phyloP scores from a whole-genome alignment of 208 protist species.

The Crithidia expoeki region DNA sequence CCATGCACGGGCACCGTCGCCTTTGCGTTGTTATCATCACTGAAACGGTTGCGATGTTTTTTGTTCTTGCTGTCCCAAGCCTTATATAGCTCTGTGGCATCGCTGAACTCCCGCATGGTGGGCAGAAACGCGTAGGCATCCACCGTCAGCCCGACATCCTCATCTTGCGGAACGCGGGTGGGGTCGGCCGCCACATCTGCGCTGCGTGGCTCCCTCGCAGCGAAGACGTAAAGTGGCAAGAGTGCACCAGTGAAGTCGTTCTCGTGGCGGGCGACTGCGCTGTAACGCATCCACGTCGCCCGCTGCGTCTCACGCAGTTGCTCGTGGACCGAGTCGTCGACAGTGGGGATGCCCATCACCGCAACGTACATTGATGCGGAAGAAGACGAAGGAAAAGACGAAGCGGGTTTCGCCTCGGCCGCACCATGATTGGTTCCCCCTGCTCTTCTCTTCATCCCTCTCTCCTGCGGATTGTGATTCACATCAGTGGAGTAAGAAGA shows the following conservation, averaged over 20 bases:
- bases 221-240: slow-evolving; percentile 14
- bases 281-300: slow-evolving; percentile 9
- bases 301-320: slow-evolving; percentile 1
- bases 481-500: too few relatives aligned
- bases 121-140: not conserved
- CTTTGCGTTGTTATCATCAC: not conserved
- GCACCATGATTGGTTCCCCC: too few relatives aligned
- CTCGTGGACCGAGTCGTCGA: not conserved
- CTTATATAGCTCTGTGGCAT: not conserved
- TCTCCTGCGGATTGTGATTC: too few relatives aligned
- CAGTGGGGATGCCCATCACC: slow-evolving; percentile 5
- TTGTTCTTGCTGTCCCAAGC: not conserved
- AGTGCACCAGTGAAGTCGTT: slow-evolving; percentile 3
- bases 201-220: not conserved
- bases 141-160: too few relatives aligned
- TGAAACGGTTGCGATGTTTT: not conserved
- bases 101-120: not conserved
- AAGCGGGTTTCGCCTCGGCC: too few relatives aligned
- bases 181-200: not conserved
- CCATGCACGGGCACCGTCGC: not conserved
- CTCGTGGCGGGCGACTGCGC: not conserved
- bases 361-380: slow-evolving; percentile 1
- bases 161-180: too few relatives aligned
- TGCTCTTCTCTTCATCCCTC: too few relatives aligned
- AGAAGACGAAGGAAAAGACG: too few relatives aligned